Base-by-base conservation (phyloP, 108 stramenopile genomes). In the Aurantiochytrium sp. region DNA sequence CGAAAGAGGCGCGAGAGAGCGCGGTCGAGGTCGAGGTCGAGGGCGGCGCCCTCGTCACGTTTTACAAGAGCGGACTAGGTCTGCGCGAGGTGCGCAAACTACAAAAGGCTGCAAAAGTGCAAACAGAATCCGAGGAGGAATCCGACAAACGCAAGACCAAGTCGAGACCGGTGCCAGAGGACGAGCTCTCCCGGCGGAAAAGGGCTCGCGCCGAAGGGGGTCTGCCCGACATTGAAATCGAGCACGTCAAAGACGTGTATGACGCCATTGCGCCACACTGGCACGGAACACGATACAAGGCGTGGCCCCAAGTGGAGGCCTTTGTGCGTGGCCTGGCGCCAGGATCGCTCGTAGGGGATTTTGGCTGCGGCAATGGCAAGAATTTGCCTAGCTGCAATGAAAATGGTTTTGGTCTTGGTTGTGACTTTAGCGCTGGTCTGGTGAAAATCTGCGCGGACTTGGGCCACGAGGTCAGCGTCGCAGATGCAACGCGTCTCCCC, bases 321-420 rank as follows among this genome's bases (percentile, higher is more conserved):
- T 98, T 98, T 88, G 89, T 98, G 45, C 88, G 95, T 71, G 64
- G 72, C 58, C 91, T 97, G 8, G 95, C 96, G 5, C 88, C 83
- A 6, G 97, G 96, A 2, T 95, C 95, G 4, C 89, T 99, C 23
- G 96, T 99, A 25, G 98, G 96, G 2, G 99, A 99, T 91, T 93
- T 97, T 5, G 99, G 99, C 47, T 98, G 98, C 91, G 99, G 99
- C 2, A 98, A 99, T 90, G 99, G 99, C 21, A 98, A 98, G 89
- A 96, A 97, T 90, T 95, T 97, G 87, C 92, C 96, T 23, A 94
- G 96, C 49, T 93, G 95, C 60, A 91, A 91, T 88, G 93, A 94
- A 64, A 92, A 90, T 23, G 96, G 95, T 5, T 18, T 89, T 4
- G 42, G 96, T 49, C 92, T 98, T 88, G 99, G 98, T n/a, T 96